Evolutionary conservation across 2,329 filamentous ascomycete genomes (phyloP).

Genomic region (Botryotinia narcissicola): DNA sequence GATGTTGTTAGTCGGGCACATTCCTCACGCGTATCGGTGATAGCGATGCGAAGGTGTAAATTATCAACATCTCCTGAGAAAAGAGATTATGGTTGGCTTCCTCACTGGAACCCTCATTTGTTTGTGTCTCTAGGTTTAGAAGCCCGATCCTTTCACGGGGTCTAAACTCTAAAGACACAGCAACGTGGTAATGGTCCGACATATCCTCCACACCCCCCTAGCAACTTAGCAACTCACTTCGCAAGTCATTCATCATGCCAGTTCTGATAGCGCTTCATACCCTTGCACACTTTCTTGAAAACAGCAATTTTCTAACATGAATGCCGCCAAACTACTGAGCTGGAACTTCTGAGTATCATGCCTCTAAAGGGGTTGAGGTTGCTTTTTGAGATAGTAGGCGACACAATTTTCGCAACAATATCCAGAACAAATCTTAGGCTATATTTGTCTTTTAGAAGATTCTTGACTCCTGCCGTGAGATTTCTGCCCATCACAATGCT

Average conservation of each 20-base stretch:
- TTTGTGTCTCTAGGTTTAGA: not conserved
- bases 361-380: not conserved
- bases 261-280: not conserved
- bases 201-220: not conserved
- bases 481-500: not conserved
- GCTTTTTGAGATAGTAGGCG: not conserved
- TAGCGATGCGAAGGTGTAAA: not conserved
- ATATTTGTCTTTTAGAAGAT: not conserved
- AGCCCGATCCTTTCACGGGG: not conserved
- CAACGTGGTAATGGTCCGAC: conserved; percentile 9
- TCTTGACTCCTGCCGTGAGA: not conserved
- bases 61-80: not conserved
- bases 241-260: conserved; percentile 1
- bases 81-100: not conserved
- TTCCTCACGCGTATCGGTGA: not conserved
- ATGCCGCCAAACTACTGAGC: not conserved
- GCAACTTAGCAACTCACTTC: not conserved
- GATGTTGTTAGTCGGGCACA: not conserved
- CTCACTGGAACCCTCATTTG: not conserved
- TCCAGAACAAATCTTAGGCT: not conserved
- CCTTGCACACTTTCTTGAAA: conserved; percentile 1
- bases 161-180: conserved; percentile 1
- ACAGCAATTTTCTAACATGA: not conserved
- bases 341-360: not conserved
- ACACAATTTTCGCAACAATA: not conserved